Evolutionary conservation across 2,329 filamentous ascomycete genomes (phyloP), one percentile per base, ranked within the genome.

Genomic region (Cordyceps tenuipes): DNA sequence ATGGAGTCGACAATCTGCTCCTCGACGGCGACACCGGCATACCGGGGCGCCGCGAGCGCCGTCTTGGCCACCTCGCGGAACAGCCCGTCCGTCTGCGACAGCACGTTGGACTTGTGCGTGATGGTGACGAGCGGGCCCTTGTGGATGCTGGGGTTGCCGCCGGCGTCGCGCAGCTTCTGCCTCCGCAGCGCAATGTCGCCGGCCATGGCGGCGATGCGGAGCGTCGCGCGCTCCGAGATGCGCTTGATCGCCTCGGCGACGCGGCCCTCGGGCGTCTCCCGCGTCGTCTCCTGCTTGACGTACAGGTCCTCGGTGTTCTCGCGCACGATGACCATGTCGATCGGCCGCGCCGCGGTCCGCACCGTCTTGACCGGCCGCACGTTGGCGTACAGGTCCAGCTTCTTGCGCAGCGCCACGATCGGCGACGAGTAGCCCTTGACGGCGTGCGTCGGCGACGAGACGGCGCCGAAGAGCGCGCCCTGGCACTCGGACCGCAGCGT

Each of bases 1-100:
- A 99, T 99, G 63, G 88, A 93, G 77, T 99, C 94, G 64, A 99
- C 93, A 67, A 99, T 99, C 79, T 99, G 94, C 81, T 97, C 94
- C 76, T 97, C 94, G 59, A 97, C 81, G 47, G 77, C 76, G 58
- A 96, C 78, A 55, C 74, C 75, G 62, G 66, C 75, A 78, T 90
- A 97, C 65, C 78, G 81, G 13, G 82, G 66, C 56, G 81, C 79
- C 31, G 85, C 81, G 9, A 97, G 85, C 4, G 90, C 90, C 34
- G 81, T 80, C 66, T 89, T 86, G 17, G 90, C 85, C 5, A 89
- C 89, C 67, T 87, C 80, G 66, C 94, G 87, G 85, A 99, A 99
- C 52, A 99, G 84, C 36, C 94, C 94, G 75, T 99, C 94, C 17
- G 94, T 97, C 75, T 97, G 93, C 48, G 88, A 91, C 31, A 99